These are phyloP conservation scores for Penicillium steckii DNA, from an alignment of 495 filamentous ascomycete genomes.

Conservation along the genomic window DNA sequence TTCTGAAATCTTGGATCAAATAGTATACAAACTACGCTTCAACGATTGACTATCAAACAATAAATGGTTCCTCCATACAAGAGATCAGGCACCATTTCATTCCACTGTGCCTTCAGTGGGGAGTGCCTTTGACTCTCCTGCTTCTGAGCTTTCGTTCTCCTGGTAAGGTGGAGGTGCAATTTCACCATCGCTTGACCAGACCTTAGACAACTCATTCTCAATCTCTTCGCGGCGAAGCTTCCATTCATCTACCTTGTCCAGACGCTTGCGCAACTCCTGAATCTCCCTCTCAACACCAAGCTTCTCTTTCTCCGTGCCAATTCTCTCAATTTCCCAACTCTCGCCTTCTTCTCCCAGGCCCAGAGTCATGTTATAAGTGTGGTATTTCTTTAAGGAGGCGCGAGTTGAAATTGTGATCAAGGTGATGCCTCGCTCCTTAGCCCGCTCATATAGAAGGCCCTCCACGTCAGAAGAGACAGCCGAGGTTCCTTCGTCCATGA, in stretches of 20 bases:
- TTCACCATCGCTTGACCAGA: constrained; percentile 51
- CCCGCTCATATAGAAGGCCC: constrained; percentile 85
- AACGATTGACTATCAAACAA: not conserved
- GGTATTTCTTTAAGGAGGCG: constrained; percentile 90
- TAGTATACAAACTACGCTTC: not conserved
- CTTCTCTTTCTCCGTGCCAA: constrained; percentile 90
- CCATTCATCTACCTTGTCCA: constrained; percentile 82
- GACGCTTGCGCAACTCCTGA: constrained; percentile 71
- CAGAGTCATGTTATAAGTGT: constrained; percentile 83
- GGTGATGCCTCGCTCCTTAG: constrained; percentile 90
- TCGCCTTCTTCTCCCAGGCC: constrained; percentile 63
- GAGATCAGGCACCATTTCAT: not conserved
- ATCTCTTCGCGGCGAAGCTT: constrained; percentile 76
- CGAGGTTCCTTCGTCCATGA: constrained; percentile 93
- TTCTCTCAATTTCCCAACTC: constrained; percentile 86
- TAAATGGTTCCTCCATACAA: no score
- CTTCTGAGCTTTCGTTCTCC: constrained; percentile 8
- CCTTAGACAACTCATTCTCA: constrained; percentile 61
- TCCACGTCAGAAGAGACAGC: constrained; percentile 95
- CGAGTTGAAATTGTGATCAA: constrained; percentile 93
- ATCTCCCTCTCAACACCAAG: constrained; percentile 87
- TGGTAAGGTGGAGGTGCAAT: constrained; percentile 43
- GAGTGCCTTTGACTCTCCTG: not conserved
- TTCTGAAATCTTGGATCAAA: no score
- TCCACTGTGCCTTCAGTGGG: not conserved